phyloP scores from a whole-genome alignment of 352 stramenopile genomes.

The Phytopythium mirpurense region DNA sequence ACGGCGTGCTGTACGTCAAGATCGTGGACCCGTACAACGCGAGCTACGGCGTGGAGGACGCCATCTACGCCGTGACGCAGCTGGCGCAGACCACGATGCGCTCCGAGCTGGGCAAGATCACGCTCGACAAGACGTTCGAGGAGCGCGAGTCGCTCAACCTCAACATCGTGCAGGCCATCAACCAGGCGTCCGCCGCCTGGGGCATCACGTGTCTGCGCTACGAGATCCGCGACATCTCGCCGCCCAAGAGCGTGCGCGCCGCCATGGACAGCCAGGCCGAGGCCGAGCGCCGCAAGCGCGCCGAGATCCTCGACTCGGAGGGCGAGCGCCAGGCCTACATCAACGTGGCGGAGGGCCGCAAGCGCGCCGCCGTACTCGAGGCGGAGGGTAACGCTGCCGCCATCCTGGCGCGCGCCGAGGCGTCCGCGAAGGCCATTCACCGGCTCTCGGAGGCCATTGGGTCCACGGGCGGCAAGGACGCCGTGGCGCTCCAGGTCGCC shows the following conservation, averaged over 20 bases:
- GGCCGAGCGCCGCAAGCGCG: slow-evolving; percentile 88
- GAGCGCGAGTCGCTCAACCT: slow-evolving; percentile 90
- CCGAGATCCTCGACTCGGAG: slow-evolving; percentile 90
- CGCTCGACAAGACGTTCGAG: slow-evolving; percentile 92
- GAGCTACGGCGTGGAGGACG: slow-evolving; percentile 86
- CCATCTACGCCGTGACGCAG: slow-evolving; percentile 88
- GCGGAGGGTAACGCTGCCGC: slow-evolving; percentile 82
- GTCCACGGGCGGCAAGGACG: slow-evolving; percentile 63
- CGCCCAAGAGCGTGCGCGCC: slow-evolving; percentile 78
- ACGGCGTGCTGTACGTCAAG: slow-evolving; percentile 91
- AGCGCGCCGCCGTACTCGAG: slow-evolving; percentile 79
- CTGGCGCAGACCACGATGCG: slow-evolving; percentile 91
- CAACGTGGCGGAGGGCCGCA: slow-evolving; percentile 90
- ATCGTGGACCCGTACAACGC: slow-evolving; percentile 87
- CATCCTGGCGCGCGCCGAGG: slow-evolving; percentile 77
- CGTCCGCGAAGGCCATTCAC: slow-evolving; percentile 78
- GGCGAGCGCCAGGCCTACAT: slow-evolving; percentile 86
- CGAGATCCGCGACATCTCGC: slow-evolving; percentile 89
- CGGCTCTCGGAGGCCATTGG: slow-evolving; percentile 69
- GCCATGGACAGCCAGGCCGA: slow-evolving; percentile 93
- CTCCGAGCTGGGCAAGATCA: slow-evolving; percentile 90
- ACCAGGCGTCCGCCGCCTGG: slow-evolving; percentile 87
- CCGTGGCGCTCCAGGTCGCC: slow-evolving; percentile 80
- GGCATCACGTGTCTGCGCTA: slow-evolving; percentile 90
- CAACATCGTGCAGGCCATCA: slow-evolving; percentile 90